These are phyloP conservation scores for Stagonosporopsis vannaccii DNA, from an alignment of 2,329 filamentous ascomycete genomes.

Conservation along the genomic window DNA sequence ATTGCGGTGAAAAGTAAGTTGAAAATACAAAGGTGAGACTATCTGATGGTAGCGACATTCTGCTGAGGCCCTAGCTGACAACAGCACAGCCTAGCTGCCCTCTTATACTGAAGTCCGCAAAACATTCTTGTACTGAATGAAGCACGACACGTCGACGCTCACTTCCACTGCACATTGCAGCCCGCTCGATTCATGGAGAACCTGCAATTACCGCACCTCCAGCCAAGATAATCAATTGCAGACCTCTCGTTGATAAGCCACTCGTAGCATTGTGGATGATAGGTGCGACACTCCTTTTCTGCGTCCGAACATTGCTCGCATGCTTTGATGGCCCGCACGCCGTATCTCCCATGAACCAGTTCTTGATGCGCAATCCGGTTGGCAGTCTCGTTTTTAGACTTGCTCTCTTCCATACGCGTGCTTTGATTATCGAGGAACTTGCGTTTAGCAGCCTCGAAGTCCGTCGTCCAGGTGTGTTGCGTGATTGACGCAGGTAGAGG, in stretches of 20 bases:
- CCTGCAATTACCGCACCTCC: background rate
- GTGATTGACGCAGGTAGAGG: background rate
- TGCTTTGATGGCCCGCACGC: background rate
- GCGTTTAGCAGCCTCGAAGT: background rate
- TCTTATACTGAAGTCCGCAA: too few species aligned
- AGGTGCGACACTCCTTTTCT: background rate
- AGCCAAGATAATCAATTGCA: background rate
- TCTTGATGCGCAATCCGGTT: background rate
- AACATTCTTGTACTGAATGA: too few species aligned
- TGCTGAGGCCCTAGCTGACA: too few species aligned
- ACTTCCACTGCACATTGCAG: slow-evolving; percentile 1
- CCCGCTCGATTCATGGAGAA: too few species aligned
- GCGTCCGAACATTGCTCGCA: background rate
- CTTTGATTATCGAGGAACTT: background rate
- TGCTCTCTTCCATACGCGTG: too few species aligned
- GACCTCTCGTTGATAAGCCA: background rate
- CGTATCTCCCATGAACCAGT: background rate
- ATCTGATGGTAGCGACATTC: too few species aligned
- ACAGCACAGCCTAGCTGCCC: too few species aligned
- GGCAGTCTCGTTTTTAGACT: background rate
- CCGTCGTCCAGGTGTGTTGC: background rate
- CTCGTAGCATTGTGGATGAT: background rate
- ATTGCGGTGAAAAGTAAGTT: too few species aligned
- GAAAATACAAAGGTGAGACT: too few species aligned
- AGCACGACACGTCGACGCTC: background rate